These are phyloP conservation scores for Pisolithus sp. DNA, from an alignment of 768 basidiomycete genomes.

Conservation along the genomic window DNA sequence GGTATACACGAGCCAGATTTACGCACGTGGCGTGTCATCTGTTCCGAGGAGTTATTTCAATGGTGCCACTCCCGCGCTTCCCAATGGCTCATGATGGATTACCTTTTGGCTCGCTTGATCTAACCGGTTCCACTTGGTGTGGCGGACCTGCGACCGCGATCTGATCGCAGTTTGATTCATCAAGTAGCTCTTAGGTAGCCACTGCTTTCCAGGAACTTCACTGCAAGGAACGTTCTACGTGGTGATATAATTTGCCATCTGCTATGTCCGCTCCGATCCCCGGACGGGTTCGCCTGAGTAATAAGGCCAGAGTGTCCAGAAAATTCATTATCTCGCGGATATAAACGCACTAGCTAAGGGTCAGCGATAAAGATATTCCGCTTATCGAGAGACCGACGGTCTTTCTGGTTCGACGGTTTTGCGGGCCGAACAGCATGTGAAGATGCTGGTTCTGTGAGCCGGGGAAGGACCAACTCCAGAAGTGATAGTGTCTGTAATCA, in stretches of 20 bases:
- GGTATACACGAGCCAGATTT: conserved; percentile 79
- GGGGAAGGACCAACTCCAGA: not conserved
- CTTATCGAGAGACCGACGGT: not conserved
- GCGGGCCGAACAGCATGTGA: not conserved
- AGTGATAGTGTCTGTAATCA: too few relatives aligned
- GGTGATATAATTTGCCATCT: too few relatives aligned
- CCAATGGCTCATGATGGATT: conserved; percentile 7
- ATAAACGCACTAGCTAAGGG: not conserved
- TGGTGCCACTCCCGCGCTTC: conserved; percentile 10
- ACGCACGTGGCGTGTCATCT: conserved; percentile 86
- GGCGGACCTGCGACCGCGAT: too few relatives aligned
- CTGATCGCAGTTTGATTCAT: too few relatives aligned
- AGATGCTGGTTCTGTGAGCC: not conserved
- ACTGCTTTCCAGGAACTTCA: not conserved
- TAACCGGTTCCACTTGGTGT: not conserved
- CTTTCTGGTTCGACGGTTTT: not conserved
- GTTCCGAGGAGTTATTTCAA: conserved; percentile 55
- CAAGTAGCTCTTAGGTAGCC: too few relatives aligned
- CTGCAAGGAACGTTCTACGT: too few relatives aligned
- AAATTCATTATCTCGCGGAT: not conserved
- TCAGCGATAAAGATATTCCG: not conserved
- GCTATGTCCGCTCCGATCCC: too few relatives aligned
- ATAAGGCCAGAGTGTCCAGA: not conserved
- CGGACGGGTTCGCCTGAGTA: not conserved
- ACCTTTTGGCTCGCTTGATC: not conserved